Evolutionary conservation across 2,329 filamentous ascomycete genomes (phyloP).

Genomic region (Talaromyces albobiverticillius): DNA sequence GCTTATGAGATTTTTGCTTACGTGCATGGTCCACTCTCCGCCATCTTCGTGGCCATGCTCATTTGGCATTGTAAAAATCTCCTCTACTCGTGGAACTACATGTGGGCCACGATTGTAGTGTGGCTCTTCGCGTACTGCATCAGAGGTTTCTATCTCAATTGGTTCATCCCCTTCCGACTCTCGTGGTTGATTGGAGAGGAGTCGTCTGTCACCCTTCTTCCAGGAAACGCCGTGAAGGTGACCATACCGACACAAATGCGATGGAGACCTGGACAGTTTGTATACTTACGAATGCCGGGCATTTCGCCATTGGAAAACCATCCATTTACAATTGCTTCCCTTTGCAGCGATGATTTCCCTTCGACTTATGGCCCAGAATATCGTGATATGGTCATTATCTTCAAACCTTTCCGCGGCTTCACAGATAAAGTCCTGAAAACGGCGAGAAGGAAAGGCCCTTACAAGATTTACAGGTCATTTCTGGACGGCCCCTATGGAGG

Average conservation of each 20-base stretch:
- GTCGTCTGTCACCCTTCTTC: constrained; percentile 81
- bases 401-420: constrained; percentile 88
- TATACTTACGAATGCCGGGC: constrained; percentile 90
- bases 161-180: constrained; percentile 74
- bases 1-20: constrained; percentile 85
- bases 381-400: constrained; percentile 84
- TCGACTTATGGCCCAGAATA: constrained; percentile 87
- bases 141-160: constrained; percentile 84
- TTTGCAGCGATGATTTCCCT: constrained; percentile 90
- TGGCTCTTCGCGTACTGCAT: constrained; percentile 72
- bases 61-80: constrained; percentile 98
- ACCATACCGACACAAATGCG: constrained; percentile 90
- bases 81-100: constrained; percentile 83
- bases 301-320: constrained; percentile 91
- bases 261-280: constrained; percentile 91
- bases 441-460: constrained; percentile 79
- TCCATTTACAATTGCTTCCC: constrained; percentile 88
- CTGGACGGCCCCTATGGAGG: constrained; percentile 93
- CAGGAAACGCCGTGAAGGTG: constrained; percentile 92
- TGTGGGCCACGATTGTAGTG: constrained; percentile 76
- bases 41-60: constrained; percentile 76
- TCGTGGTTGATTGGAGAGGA: constrained; percentile 89
- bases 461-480: constrained; percentile 88
- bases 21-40: constrained; percentile 76
- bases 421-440: constrained; percentile 81